A percentile compares a stretch with the other conserved stretches of the same genome.
Conservation (phyloP, 306 rosid species). For the Sophora flavescens region DNA sequence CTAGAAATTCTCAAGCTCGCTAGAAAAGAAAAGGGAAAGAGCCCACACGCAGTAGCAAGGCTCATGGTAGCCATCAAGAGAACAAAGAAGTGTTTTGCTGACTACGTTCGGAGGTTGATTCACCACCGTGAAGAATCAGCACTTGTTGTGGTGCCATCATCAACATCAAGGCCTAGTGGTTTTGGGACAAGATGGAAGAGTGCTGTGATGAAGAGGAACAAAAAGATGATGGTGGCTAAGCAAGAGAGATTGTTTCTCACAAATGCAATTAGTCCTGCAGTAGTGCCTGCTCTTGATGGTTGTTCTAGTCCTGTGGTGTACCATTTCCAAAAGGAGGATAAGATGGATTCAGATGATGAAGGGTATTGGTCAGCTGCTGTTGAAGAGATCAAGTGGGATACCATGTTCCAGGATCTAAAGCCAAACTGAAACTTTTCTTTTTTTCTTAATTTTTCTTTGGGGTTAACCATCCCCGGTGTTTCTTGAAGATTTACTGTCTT, state of each 20-base stretch:
- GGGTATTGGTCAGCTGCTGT: constrained; percentile 77
- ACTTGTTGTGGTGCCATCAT: constrained; percentile 68
- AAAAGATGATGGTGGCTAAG: constrained; percentile 52
- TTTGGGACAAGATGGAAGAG: constrained; percentile 55
- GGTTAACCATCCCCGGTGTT: neutral
- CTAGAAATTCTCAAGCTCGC: constrained; percentile 87
- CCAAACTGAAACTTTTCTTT: constrained; percentile 60
- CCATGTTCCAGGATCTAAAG: constrained; percentile 89
- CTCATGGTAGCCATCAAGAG: constrained; percentile 70
- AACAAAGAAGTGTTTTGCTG: constrained; percentile 61
- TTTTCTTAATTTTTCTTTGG: neutral
- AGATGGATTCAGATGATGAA: constrained; percentile 43
- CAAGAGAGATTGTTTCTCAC: constrained; percentile 67
- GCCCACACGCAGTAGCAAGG: constrained; percentile 54
- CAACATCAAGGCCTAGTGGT: constrained; percentile 47
- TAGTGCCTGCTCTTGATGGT: constrained; percentile 50
- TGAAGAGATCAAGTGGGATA: constrained; percentile 92
- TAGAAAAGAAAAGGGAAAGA: constrained; percentile 51
- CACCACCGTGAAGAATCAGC: constrained; percentile 56
- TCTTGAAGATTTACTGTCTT: too few relatives aligned
- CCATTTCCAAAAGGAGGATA: constrained; percentile 58
- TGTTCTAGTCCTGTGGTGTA: constrained; percentile 66
- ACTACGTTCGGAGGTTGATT: constrained; percentile 50
- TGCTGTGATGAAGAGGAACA: constrained; percentile 68
- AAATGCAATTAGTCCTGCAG: constrained; percentile 58